These are phyloP conservation scores for Wickerhamomyces mucosus DNA, from an alignment of 805 yeast genomes.

Conservation along the genomic window DNA sequence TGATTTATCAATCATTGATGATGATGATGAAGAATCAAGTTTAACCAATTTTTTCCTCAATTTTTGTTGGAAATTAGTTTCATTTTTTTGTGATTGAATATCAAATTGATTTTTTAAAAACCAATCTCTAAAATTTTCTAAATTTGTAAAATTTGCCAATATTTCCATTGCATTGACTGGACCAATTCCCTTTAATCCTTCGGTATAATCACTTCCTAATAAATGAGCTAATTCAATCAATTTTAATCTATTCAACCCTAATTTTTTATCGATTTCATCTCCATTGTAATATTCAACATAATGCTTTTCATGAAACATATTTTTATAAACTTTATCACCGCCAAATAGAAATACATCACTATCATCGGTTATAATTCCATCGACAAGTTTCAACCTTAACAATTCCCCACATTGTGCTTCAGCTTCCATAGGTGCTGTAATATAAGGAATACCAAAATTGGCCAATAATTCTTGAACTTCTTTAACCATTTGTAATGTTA, in stretches of 20 bases:
- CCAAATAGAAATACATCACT: constrained; percentile 95
- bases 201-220: constrained; percentile 92
- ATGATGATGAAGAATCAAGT: constrained; percentile 36
- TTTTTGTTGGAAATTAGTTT: constrained; percentile 43
- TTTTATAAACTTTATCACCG: constrained; percentile 73
- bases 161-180: constrained; percentile 90
- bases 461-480: constrained; percentile 86
- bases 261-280: constrained; percentile 44
- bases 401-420: constrained; percentile 96
- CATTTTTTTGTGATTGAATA: constrained; percentile 28
- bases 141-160: constrained; percentile 65
- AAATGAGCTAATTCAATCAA: constrained; percentile 76
- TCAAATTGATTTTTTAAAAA: constrained; percentile 31
- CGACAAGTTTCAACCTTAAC: constrained; percentile 60
- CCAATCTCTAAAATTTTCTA: constrained; percentile 32
- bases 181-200: constrained; percentile 88
- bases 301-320: constrained; percentile 89
- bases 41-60: constrained; percentile 45
- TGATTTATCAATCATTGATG: constrained; percentile 37
- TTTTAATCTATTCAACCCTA: constrained; percentile 55
- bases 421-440: constrained; percentile 98
- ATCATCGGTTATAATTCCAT: constrained; percentile 95
- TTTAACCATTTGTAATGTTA: constrained; percentile 71
- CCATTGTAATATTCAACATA: constrained; percentile 78
- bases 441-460: constrained; percentile 87